Base-by-base conservation (phyloP, 2,329 filamentous ascomycete species). In the Monosporascus cannonballus region DNA sequence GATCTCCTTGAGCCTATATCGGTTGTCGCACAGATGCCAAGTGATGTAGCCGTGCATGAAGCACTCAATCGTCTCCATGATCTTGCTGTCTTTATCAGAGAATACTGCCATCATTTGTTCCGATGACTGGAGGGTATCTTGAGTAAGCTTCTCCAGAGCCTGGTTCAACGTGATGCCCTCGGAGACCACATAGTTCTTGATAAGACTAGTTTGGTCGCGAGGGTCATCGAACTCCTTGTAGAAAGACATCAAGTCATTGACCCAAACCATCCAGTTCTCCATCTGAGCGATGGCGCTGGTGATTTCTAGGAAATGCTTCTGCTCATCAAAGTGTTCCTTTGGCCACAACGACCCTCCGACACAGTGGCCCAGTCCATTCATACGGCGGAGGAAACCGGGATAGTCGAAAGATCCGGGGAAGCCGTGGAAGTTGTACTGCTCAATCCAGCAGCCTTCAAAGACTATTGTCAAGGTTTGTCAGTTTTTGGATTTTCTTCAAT, bases 361-460 rank as follows among this genome's bases (percentile, higher is more conserved):
- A 30, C 27, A 30, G 18, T 58, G 52, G 14, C 59, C 59, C 9
- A 60, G 58, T 14, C 59, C 58, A 25, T 60, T 61, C 22, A 61
- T 52, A 24, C 59, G 59, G 14, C 58, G 56, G 11, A 60, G 52
- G 50, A 61, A 61, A 14, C 52, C 51, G 24, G 58, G 59, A 38
- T 53, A 61, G 39, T 61, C 54, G n/a, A 39, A 47, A 11, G 56
- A 54, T 9, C 56, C 56, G 6, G 42, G 49, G 20, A 39, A 61
- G 8, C 59, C 59, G 17, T 55, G 48, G 47, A 61, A 60, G 47
- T 59, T 60, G 20, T 59, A 47, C 49, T 61, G 53, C 47, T 61
- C 58, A 47, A 61, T 60, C 59, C 58, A 61, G 52, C 56, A 61
- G 7, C 57, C 59, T 27, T 59, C 41, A 30, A 60, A 58, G 49